phyloP scores from a whole-genome alignment of 306 rosid species.

The Senna tora region DNA sequence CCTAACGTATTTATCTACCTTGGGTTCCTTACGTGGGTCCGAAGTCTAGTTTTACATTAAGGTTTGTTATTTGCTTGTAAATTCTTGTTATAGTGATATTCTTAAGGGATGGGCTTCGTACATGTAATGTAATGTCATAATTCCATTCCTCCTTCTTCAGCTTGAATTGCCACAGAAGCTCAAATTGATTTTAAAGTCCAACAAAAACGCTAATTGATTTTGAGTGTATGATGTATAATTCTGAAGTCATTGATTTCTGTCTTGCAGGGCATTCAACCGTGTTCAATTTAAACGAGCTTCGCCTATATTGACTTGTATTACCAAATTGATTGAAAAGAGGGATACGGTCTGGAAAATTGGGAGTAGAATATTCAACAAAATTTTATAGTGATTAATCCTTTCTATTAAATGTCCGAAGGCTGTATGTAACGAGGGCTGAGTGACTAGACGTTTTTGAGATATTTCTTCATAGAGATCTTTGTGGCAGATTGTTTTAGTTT shows the following conservation, averaged over 20 bases:
- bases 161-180: not conserved
- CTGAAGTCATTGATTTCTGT: slow-evolving; percentile 39
- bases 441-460: not conserved
- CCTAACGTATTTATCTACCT: not conserved
- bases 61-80: not conserved
- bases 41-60: not conserved
- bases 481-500: not conserved
- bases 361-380: slow-evolving; percentile 39
- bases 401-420: not conserved
- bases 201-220: not conserved
- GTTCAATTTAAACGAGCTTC: slow-evolving; percentile 49
- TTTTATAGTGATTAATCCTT: slow-evolving; percentile 14
- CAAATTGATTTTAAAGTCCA: not conserved
- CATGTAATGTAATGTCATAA: not conserved
- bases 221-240: slow-evolving; percentile 8
- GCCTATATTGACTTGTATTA: slow-evolving; percentile 37
- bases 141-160: too few relatives aligned
- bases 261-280: slow-evolving; percentile 68
- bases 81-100: not conserved
- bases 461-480: slow-evolving; percentile 1
- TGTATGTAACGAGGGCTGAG: not conserved
- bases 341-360: slow-evolving; percentile 42
- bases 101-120: not conserved
- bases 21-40: not conserved
- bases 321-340: slow-evolving; percentile 42